Conservation (phyloP, 768 basidiomycete genomes). For the Nevesoporus exiguus region DNA sequence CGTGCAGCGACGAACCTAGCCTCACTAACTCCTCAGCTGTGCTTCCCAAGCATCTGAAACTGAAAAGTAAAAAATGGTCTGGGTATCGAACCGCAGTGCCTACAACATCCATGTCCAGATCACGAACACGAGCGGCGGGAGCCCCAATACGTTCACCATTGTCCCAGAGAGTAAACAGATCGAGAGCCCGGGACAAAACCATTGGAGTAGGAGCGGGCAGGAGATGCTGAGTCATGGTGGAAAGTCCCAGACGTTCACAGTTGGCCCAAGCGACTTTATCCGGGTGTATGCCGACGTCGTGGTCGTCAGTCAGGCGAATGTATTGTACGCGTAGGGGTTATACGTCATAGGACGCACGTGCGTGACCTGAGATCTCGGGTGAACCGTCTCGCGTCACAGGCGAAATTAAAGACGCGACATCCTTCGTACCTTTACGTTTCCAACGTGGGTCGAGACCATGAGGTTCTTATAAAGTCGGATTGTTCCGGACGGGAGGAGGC, state of each 20-base stretch:
- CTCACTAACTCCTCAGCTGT: not conserved
- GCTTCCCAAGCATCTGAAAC: not conserved
- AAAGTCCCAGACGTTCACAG: constrained; percentile 8
- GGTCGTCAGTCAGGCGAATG: constrained; percentile 9
- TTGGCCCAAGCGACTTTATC: constrained; percentile 15
- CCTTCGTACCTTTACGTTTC: too few species aligned
- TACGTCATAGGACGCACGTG: not conserved
- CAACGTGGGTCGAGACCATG: too few species aligned
- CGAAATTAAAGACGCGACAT: too few species aligned
- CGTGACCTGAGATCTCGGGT: too few species aligned
- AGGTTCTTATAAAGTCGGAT: too few species aligned
- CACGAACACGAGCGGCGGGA: constrained; percentile 10
- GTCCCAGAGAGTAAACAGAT: not conserved
- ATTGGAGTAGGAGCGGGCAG: constrained; percentile 5
- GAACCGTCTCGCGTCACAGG: too few species aligned
- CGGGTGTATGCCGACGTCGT: constrained; percentile 11
- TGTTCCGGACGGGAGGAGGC: too few species aligned
- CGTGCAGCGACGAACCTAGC: not conserved
- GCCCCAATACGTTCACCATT: not conserved
- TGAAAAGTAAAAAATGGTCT: constrained; percentile 17
- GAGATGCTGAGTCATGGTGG: constrained; percentile 10
- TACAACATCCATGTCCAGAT: not conserved
- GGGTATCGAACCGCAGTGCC: constrained; percentile 12
- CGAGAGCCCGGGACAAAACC: constrained; percentile 2
- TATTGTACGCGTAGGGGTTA: not conserved